These are phyloP conservation scores for Fraxinus cuspidata DNA, from an alignment of 257 asterid species.

Conservation along the genomic window DNA sequence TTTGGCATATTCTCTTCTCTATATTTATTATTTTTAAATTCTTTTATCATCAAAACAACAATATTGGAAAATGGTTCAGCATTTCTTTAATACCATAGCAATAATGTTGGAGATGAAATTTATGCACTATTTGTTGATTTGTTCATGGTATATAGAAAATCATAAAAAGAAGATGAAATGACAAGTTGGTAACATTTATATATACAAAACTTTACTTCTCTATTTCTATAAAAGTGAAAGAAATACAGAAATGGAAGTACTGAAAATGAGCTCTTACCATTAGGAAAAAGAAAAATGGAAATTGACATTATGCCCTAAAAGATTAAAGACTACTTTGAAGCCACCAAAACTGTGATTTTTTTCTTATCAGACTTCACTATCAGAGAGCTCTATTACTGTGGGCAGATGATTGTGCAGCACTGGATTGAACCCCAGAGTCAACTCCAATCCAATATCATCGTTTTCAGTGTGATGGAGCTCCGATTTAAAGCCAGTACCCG, in stretches of 20 bases:
- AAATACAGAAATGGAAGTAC: neutral
- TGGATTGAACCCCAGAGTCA: constrained; percentile 45
- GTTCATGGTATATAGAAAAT: neutral
- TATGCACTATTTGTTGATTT: neutral
- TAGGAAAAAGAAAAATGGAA: neutral
- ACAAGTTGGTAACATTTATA: constrained; percentile 21
- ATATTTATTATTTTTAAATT: neutral
- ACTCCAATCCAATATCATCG: constrained; percentile 46
- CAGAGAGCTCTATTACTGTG: constrained; percentile 37
- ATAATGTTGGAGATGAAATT: neutral
- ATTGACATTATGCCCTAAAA: neutral
- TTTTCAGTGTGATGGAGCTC: constrained; percentile 21
- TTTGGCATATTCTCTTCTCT: neutral
- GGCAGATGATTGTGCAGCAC: constrained; percentile 21
- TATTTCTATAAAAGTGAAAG: constrained; percentile 13
- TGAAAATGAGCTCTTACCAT: neutral
- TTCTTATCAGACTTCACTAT: constrained; percentile 31
- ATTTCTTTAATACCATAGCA: neutral
- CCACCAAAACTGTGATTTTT: constrained; percentile 30
- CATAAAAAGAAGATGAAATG: neutral
- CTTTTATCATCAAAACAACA: neutral
- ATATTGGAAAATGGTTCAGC: neutral
- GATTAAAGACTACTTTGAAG: constrained; percentile 10
- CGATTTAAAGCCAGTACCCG: constrained; percentile 29
- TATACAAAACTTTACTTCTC: neutral